phyloP scores from a whole-genome alignment of 352 stramenopile genomes.

The Thalassiosira mediterranea region DNA sequence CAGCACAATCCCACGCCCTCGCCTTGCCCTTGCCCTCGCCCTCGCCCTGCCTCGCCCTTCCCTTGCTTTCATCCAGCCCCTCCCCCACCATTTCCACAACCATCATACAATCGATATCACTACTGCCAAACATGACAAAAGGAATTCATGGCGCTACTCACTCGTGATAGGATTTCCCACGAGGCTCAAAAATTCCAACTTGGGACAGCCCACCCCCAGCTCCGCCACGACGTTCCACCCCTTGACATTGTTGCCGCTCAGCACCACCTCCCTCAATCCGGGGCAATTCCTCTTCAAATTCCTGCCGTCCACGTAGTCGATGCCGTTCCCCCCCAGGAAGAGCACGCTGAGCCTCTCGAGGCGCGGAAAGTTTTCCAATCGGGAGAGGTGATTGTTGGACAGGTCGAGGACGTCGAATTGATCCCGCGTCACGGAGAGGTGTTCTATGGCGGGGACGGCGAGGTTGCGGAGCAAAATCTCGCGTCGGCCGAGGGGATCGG shows the following conservation, averaged over 20 bases:
- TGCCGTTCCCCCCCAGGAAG: conserved; percentile 64
- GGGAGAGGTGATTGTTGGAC: conserved; percentile 71
- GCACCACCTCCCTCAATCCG: conserved; percentile 59
- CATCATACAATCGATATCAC: conserved; percentile 1
- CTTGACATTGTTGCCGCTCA: conserved; percentile 65
- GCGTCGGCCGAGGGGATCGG: conserved; percentile 73
- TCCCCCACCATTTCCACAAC: neutral
- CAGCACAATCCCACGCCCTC: too few relatives aligned
- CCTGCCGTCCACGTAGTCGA: conserved; percentile 61
- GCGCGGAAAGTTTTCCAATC: conserved; percentile 76
- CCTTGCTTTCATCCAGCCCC: too few relatives aligned
- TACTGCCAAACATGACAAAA: conserved; percentile 9
- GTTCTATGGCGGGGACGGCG: conserved; percentile 75
- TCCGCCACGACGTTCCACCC: conserved; percentile 66
- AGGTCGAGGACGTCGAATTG: conserved; percentile 78
- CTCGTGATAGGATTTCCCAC: conserved; percentile 76
- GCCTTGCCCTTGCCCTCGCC: too few relatives aligned
- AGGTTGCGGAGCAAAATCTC: conserved; percentile 74
- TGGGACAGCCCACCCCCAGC: conserved; percentile 65
- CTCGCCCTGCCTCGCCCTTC: too few relatives aligned
- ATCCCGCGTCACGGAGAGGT: conserved; percentile 70
- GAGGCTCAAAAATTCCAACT: conserved; percentile 74
- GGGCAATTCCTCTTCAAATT: conserved; percentile 74
- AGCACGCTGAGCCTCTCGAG: conserved; percentile 56
- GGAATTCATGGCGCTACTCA: conserved; percentile 52